Conservation (phyloP, 176 grass and related monocot genomes). For the Triticum monococcum region DNA sequence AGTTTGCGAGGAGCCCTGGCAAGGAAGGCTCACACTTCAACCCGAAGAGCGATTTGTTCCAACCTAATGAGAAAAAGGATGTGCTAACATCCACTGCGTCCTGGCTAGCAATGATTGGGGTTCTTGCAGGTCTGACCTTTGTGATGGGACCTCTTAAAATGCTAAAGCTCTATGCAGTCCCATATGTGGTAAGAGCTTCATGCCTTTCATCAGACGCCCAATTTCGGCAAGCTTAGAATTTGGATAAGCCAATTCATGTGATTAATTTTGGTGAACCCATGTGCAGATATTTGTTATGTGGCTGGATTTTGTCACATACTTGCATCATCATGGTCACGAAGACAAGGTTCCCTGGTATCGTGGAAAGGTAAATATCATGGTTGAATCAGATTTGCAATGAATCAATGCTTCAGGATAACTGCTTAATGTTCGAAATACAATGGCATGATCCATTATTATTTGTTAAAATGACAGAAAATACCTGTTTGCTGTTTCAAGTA, state of each 20-base stretch:
- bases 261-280: slow-evolving; percentile 30
- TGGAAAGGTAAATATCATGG: slow-evolving; percentile 68
- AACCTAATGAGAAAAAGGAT: slow-evolving; percentile 83
- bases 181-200: slow-evolving; percentile 56
- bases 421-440: slow-evolving; percentile 16
- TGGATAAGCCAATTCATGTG: slow-evolving; percentile 22
- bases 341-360: slow-evolving; percentile 96
- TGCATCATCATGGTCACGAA: slow-evolving; percentile 93
- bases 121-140: slow-evolving; percentile 71
- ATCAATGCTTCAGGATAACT: not conserved
- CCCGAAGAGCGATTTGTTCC: slow-evolving; percentile 68
- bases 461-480: not conserved
- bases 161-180: slow-evolving; percentile 78
- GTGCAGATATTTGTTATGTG: slow-evolving; percentile 89
- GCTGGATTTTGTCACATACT: slow-evolving; percentile 93
- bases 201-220: not conserved
- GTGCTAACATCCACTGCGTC: slow-evolving; percentile 76
- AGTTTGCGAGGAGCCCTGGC: slow-evolving; percentile 81
- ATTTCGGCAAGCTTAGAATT: slow-evolving; percentile 1
- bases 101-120: slow-evolving; percentile 65
- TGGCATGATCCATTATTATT: not conserved
- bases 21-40: slow-evolving; percentile 85
- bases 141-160: slow-evolving; percentile 71
- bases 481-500: not conserved
- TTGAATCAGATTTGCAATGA: not conserved